A percentile compares a stretch with the other conserved stretches of the same genome.
These are phyloP conservation scores for Citeromyces hawaiiensis DNA, from an alignment of 1,139 yeast species.

Conservation along the genomic window DNA sequence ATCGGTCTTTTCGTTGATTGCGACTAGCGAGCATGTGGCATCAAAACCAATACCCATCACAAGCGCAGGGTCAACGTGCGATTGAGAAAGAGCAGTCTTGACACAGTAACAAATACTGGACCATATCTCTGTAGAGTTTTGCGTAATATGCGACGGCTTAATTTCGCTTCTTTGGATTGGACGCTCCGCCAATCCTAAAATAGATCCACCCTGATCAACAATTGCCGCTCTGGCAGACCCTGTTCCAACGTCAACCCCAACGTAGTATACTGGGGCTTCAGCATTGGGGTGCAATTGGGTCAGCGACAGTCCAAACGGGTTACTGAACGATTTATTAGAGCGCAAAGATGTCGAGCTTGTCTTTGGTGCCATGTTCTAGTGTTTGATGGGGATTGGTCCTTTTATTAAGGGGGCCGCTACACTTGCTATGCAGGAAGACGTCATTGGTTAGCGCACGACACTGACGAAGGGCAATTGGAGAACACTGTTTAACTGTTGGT, in stretches of 20 bases:
- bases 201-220: constrained; percentile 72
- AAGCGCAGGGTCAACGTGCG: constrained; percentile 51
- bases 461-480: too few relatives aligned
- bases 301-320: constrained; percentile 12
- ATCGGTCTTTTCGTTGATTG: constrained; percentile 50
- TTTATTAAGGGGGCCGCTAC: neutral
- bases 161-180: constrained; percentile 68
- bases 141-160: constrained; percentile 62
- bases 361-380: neutral
- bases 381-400: neutral
- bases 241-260: constrained; percentile 96
- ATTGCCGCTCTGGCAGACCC: constrained; percentile 95
- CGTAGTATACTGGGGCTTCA: constrained; percentile 36
- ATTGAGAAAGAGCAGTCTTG: constrained; percentile 54
- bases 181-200: constrained; percentile 68
- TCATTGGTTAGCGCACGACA: neutral
- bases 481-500: too few relatives aligned
- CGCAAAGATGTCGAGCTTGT: constrained; percentile 1
- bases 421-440: constrained; percentile 1
- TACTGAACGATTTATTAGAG: constrained; percentile 12
- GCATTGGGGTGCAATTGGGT: constrained; percentile 9
- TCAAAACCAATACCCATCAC: constrained; percentile 90
- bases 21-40: constrained; percentile 93
- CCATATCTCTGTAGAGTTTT: constrained; percentile 92
- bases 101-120: constrained; percentile 76